phyloP scores from a whole-genome alignment of 2,329 filamentous ascomycete species.

The Claviceps sp. region DNA sequence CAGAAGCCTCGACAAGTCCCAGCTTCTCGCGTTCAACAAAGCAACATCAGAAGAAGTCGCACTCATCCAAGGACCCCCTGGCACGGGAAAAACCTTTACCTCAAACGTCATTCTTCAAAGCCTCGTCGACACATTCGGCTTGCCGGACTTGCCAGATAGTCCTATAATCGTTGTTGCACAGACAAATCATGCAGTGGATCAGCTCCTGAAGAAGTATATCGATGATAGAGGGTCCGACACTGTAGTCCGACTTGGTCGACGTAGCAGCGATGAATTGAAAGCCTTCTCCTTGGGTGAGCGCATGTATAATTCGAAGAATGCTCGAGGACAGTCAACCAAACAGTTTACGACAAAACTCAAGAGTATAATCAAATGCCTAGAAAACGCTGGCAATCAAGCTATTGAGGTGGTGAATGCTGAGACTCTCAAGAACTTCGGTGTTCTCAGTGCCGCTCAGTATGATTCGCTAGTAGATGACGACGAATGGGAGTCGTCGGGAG shows the following conservation, averaged over 20 bases:
- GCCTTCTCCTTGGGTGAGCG: constrained; percentile 41
- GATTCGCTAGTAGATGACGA: constrained; percentile 44
- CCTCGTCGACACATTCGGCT: constrained; percentile 27
- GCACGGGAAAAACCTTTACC: constrained; percentile 65
- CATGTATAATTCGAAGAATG: constrained; percentile 16
- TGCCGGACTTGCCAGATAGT: constrained; percentile 15
- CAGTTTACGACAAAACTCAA: constrained; percentile 4
- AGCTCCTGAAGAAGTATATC: constrained; percentile 54
- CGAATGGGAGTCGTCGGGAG: constrained; percentile 15
- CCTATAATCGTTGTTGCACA: constrained; percentile 73
- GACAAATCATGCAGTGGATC: constrained; percentile 83
- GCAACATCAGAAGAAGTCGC: constrained; percentile 62
- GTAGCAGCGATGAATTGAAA: constrained; percentile 52
- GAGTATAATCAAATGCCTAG: constrained; percentile 4
- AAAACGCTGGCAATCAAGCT: constrained; percentile 10
- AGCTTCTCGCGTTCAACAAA: constrained; percentile 51
- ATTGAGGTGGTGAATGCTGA: constrained; percentile 35
- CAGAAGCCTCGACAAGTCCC: constrained; percentile 51
- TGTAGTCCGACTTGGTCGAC: constrained; percentile 50
- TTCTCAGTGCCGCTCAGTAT: constrained; percentile 52
- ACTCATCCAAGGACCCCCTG: constrained; percentile 72
- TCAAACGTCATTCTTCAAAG: constrained; percentile 53
- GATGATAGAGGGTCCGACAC: constrained; percentile 29
- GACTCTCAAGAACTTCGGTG: constrained; percentile 35
- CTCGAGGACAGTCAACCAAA: constrained; percentile 7